Percentiles rank a stretch among this genome's conserved stretches.
Evolutionary conservation across 768 basidiomycete species (phyloP).

Genomic region (Candolleomyces efflorescens): DNA sequence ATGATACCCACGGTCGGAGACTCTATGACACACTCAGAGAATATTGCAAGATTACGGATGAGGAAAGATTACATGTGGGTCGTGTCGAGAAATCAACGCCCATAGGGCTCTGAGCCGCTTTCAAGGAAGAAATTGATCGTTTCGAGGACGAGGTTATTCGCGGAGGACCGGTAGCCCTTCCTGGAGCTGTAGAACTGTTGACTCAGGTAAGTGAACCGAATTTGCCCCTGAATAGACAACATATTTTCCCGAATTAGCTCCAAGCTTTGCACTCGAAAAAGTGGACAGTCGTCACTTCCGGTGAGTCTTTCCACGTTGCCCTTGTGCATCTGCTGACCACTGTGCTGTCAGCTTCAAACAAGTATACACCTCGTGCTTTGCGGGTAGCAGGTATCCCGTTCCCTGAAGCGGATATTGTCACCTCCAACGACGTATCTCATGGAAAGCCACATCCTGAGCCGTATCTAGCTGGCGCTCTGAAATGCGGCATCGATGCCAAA

Average conservation of each 20-base stretch:
- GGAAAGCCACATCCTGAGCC: constrained; percentile 92
- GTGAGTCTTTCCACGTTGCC: constrained; percentile 28
- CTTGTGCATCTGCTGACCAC: not conserved
- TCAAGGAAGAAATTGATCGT: constrained; percentile 62
- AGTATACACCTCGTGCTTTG: constrained; percentile 67
- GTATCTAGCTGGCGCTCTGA: constrained; percentile 72
- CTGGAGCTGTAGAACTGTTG: constrained; percentile 59
- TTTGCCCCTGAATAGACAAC: not conserved
- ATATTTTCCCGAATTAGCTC: constrained; percentile 22
- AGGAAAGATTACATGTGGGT: constrained; percentile 51
- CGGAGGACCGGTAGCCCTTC: constrained; percentile 58
- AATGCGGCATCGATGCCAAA: constrained; percentile 48
- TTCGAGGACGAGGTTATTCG: constrained; percentile 76
- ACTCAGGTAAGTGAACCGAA: constrained; percentile 35
- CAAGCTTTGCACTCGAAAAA: constrained; percentile 24
- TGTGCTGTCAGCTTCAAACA: constrained; percentile 55
- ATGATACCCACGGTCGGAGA: constrained; percentile 72
- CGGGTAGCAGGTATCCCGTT: constrained; percentile 55
- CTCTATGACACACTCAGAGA: constrained; percentile 71
- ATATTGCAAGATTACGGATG: constrained; percentile 59
- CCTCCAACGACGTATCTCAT: constrained; percentile 61
- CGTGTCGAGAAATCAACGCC: not conserved
- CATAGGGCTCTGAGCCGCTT: not conserved
- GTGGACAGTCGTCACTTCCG: constrained; percentile 88
- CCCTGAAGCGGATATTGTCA: constrained; percentile 61